Evolutionary conservation across 768 basidiomycete genomes (phyloP).

Genomic region (Rhodotorula graminis): DNA sequence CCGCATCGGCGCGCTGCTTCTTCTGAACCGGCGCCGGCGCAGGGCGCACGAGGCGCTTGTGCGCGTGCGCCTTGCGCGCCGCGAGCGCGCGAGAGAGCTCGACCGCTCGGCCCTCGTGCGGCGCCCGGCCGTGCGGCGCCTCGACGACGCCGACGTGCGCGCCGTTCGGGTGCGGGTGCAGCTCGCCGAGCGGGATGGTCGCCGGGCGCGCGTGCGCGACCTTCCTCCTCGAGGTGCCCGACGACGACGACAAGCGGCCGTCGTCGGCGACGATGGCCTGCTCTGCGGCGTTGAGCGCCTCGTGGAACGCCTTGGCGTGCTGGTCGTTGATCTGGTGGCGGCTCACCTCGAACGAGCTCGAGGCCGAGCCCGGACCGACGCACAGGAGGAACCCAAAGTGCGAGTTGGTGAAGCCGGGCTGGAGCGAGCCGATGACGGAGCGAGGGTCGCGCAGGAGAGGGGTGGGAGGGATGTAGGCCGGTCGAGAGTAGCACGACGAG

Average conservation of each 20-base stretch:
- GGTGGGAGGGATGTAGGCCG: constrained; percentile 23
- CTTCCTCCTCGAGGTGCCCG: too few species aligned
- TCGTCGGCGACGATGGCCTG: too few species aligned
- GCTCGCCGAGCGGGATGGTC: background rate
- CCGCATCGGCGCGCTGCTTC: too few species aligned
- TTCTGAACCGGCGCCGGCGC: too few species aligned
- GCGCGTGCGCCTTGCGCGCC: too few species aligned
- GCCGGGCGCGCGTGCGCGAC: background rate
- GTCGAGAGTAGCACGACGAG: constrained; percentile 21
- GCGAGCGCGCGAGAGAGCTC: too few species aligned
- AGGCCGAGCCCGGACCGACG: constrained; percentile 26
- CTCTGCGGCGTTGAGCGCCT: background rate
- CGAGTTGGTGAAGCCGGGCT: constrained; percentile 25
- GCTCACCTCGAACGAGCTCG: constrained; percentile 17
- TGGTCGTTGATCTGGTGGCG: constrained; percentile 33
- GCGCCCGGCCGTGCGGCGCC: too few species aligned
- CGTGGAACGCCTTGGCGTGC: background rate
- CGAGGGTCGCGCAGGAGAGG: constrained; percentile 33
- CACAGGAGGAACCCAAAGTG: constrained; percentile 37
- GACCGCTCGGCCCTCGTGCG: too few species aligned
- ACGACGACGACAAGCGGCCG: too few species aligned
- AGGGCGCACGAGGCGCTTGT: too few species aligned
- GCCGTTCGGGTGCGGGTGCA: background rate
- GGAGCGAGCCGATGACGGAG: constrained; percentile 28
- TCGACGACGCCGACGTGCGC: too few species aligned